Evolutionary conservation across 768 basidiomycete species (phyloP), one percentile per base, ranked within the genome.

Genomic region (Podaxis pistillaris): DNA sequence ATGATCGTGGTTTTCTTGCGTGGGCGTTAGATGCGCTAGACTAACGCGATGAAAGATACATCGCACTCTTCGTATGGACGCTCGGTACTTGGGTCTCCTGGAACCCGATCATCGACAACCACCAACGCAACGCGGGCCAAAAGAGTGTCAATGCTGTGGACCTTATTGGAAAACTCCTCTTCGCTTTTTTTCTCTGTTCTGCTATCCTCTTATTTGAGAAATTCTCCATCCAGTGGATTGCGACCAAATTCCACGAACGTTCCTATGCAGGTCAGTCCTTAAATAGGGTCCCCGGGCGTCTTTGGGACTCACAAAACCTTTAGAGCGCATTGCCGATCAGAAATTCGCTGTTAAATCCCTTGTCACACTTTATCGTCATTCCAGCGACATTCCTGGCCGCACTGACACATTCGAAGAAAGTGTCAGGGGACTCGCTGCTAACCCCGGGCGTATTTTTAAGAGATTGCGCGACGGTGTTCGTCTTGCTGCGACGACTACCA

Each of bases 151-250:
- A 74, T 40, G 81, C 83, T 28, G 75, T 93, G 56, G 73, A 76
- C 50, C 77, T 88, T 19, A 76, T 90, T 41, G 82, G 78, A 2
- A 88, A 87, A 70, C 74, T 94, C 28, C 78, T 93, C 6, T 94
- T 95, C 69, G 91, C 86, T 7, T 71, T 90, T 54, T 83, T 87
- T 69, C 69, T 95, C 53, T 91, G 87, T 69, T 73, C 88, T 0
- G 81, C 82, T 28, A 79, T 94, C 26, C 81, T 95, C 5, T 79
- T 90, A 11, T 87, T 83, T 59, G 93, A 95, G 73, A 97, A 97
- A 70, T 84, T 95, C 63, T 73, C 89, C 13, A 91, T 97, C 53
- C 94, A 96, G 72, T 86, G 87, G 79, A 94, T 96, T 67, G 89
- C 89, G 51, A 81, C 79, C 50, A 90, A 91, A 70, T 94, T 93